Conservation (phyloP, 352 stramenopile species). For the Halophytophthora batemanensis region DNA sequence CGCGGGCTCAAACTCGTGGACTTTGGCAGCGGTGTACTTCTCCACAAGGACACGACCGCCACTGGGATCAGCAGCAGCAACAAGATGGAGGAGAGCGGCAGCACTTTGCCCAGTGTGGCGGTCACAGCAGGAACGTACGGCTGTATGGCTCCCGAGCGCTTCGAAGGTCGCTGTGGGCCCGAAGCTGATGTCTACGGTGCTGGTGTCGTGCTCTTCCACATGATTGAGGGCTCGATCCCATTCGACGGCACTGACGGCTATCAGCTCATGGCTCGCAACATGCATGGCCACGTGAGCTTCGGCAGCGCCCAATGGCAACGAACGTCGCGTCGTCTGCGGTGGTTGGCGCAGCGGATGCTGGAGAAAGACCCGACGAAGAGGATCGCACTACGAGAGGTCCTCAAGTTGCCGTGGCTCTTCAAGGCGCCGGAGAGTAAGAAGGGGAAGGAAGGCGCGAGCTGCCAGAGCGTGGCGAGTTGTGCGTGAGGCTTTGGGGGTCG, state of each 20-base stretch:
- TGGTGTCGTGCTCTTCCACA: constrained; percentile 60
- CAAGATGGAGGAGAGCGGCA: constrained; percentile 15
- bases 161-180: constrained; percentile 40
- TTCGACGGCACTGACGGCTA: constrained; percentile 42
- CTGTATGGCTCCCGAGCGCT: constrained; percentile 66
- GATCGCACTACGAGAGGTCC: constrained; percentile 53
- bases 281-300: constrained; percentile 50
- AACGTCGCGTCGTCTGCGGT: constrained; percentile 32
- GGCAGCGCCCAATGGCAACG: constrained; percentile 29
- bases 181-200: constrained; percentile 64
- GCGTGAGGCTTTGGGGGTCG: too few species aligned
- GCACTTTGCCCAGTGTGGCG: background rate
- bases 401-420: constrained; percentile 52
- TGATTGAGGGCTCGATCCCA: constrained; percentile 48
- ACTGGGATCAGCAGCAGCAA: background rate
- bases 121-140: constrained; percentile 37
- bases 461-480: background rate
- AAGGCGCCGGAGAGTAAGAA: constrained; percentile 13
- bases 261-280: constrained; percentile 64
- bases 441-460: background rate
- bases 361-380: constrained; percentile 40
- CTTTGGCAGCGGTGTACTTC: constrained; percentile 47
- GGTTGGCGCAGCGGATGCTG: constrained; percentile 46
- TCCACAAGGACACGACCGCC: constrained; percentile 2
- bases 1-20: constrained; percentile 64